Evolutionary conservation across 2,329 filamentous ascomycete species (phyloP).

Genomic region (Alternaria incomplexa): DNA sequence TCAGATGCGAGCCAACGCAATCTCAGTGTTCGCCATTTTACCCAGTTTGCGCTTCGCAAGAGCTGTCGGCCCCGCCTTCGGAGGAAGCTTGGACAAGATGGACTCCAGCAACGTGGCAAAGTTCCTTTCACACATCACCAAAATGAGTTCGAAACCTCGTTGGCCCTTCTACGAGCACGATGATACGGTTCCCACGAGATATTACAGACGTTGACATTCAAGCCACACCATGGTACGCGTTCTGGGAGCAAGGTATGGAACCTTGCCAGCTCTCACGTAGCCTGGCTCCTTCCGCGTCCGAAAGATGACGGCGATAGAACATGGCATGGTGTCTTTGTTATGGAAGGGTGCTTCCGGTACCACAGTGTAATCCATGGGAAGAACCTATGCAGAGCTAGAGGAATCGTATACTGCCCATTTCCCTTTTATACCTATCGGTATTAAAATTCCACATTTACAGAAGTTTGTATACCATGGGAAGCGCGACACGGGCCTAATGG

Average conservation of each 20-base stretch:
- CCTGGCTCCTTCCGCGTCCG: not conserved
- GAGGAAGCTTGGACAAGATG: conserved; percentile 1
- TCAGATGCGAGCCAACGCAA: not conserved
- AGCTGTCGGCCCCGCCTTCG: not conserved
- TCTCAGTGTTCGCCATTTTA: not conserved
- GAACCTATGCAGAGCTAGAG: not conserved
- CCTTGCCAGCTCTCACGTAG: not conserved
- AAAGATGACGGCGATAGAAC: not conserved
- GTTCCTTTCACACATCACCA: not conserved
- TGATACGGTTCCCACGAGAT: not conserved
- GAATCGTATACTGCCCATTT: not conserved
- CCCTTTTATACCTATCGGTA: not conserved
- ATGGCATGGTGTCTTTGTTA: not conserved
- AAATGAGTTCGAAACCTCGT: not conserved
- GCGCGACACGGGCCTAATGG: not conserved
- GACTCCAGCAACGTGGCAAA: conserved; percentile 7
- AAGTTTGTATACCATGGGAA: not conserved
- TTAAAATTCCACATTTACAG: not conserved
- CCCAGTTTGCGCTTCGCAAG: not conserved
- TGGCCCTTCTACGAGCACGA: not conserved
- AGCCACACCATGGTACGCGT: not conserved
- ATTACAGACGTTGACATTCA: not conserved
- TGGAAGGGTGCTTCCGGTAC: not conserved
- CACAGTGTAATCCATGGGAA: not conserved
- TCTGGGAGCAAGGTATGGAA: not conserved